phyloP scores from a whole-genome alignment of 768 basidiomycete species.

The Austroboletus festivus region DNA sequence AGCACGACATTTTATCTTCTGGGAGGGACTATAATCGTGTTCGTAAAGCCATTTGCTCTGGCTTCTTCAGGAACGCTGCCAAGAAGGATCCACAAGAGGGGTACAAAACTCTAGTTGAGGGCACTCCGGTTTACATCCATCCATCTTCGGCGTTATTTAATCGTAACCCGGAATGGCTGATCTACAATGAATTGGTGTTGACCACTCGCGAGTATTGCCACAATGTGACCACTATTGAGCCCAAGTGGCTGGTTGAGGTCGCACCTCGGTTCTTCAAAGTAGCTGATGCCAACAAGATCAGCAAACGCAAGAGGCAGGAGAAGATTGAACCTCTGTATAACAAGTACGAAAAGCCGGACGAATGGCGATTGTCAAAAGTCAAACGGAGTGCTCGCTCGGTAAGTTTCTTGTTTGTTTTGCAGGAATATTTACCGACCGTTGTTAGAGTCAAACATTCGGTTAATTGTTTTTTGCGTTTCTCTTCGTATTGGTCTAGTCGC shows the following conservation, averaged over 20 bases:
- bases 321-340: slow-evolving; percentile 96
- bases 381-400: slow-evolving; percentile 87
- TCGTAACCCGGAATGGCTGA: slow-evolving; percentile 91
- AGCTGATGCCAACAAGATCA: slow-evolving; percentile 96
- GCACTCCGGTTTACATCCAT: slow-evolving; percentile 98
- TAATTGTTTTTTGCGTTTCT: slow-evolving; percentile 31
- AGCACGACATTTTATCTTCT: slow-evolving; percentile 92
- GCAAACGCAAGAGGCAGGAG: slow-evolving; percentile 92
- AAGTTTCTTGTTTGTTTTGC: slow-evolving; percentile 22
- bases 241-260: slow-evolving; percentile 97
- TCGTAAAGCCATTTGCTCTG: slow-evolving; percentile 93
- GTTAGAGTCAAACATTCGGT: slow-evolving; percentile 87
- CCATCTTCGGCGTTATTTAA: slow-evolving; percentile 97
- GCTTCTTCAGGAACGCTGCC: slow-evolving; percentile 96
- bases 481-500: slow-evolving; percentile 2
- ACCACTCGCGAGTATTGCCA: slow-evolving; percentile 96
- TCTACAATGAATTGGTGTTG: slow-evolving; percentile 93
- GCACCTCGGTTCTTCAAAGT: slow-evolving; percentile 99
- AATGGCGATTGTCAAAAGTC: slow-evolving; percentile 92
- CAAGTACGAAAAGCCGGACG: slow-evolving; percentile 92
- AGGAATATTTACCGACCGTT: slow-evolving; percentile 12
- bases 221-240: slow-evolving; percentile 93
- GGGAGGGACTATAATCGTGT: slow-evolving; percentile 92
- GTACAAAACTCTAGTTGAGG: slow-evolving; percentile 96
- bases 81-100: slow-evolving; percentile 99